Percentiles rank a stretch among this genome's conserved stretches.
Evolutionary conservation across 169 alveolate genomes (phyloP).

Genomic region (Eimeria brunetti): DNA sequence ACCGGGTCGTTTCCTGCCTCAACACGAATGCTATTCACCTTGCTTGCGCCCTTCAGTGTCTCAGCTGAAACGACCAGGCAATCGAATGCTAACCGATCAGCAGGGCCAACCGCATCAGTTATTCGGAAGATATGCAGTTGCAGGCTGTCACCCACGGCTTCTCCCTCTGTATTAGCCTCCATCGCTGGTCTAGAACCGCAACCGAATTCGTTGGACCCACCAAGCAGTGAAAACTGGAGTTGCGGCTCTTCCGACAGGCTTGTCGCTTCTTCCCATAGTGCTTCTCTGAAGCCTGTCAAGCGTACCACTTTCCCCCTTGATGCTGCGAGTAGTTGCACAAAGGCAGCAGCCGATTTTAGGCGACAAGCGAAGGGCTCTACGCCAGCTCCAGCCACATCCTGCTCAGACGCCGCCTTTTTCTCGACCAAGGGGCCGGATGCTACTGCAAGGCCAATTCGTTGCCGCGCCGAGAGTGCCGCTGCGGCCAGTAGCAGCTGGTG

Average conservation of each 20-base stretch:
- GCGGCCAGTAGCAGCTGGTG: slow-evolving; percentile 84
- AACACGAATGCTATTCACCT: slow-evolving; percentile 44
- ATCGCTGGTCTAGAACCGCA: neutral
- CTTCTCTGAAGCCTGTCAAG: slow-evolving; percentile 17
- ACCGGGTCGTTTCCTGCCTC: slow-evolving; percentile 56
- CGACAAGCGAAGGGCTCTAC: slow-evolving; percentile 69
- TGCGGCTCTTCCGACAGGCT: slow-evolving; percentile 6
- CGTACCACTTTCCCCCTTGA: slow-evolving; percentile 22
- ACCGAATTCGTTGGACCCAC: neutral
- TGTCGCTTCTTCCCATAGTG: slow-evolving; percentile 11
- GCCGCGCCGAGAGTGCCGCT: slow-evolving; percentile 81
- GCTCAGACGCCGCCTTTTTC: slow-evolving; percentile 63
- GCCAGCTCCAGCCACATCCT: slow-evolving; percentile 74
- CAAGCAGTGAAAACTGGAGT: neutral
- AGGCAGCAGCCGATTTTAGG: slow-evolving; percentile 66
- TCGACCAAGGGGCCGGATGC: slow-evolving; percentile 80
- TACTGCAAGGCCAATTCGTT: slow-evolving; percentile 77
- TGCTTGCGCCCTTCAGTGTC: slow-evolving; percentile 66
- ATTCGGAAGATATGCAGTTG: slow-evolving; percentile 44
- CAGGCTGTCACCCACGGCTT: neutral
- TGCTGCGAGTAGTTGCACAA: slow-evolving; percentile 56
- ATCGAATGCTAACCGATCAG: slow-evolving; percentile 71
- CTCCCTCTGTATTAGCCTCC: neutral
- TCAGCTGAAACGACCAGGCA: slow-evolving; percentile 74
- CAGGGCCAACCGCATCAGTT: slow-evolving; percentile 77